Evolutionary conservation across 352 stramenopile genomes (phyloP).

Genomic region (Blastocystis sp.): DNA sequence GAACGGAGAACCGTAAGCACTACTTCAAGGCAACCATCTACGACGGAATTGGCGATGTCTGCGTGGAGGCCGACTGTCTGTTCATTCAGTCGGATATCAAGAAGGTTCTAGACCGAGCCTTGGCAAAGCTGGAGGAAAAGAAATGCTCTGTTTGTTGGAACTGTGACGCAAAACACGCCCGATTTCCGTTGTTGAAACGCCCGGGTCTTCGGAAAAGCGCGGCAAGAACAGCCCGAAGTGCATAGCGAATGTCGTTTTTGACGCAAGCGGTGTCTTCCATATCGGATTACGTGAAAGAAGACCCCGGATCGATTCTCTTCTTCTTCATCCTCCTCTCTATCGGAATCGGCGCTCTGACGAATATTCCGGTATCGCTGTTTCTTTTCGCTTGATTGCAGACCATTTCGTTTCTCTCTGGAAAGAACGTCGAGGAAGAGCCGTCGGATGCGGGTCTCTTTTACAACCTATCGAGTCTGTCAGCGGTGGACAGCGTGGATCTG

Average conservation of each 20-base stretch:
- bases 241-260: neutral
- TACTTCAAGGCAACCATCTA: conserved; percentile 62
- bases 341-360: conserved; percentile 20
- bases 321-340: conserved; percentile 19
- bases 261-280: conserved; percentile 6
- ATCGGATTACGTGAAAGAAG: neutral
- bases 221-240: too few species aligned
- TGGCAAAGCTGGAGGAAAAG: conserved; percentile 24
- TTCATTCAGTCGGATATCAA: conserved; percentile 62
- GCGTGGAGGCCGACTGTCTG: conserved; percentile 60
- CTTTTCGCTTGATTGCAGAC: neutral
- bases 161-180: too few species aligned
- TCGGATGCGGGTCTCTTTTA: neutral
- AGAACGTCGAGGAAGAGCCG: neutral
- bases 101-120: conserved; percentile 42
- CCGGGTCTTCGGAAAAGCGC: too few species aligned
- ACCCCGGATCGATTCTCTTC: conserved; percentile 18
- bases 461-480: neutral
- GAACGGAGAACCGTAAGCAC: conserved; percentile 30
- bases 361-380: neutral
- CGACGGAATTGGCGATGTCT: conserved; percentile 52
- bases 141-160: conserved; percentile 45
- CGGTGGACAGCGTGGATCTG: neutral
- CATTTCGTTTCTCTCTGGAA: conserved; percentile 30
- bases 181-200: too few species aligned